phyloP scores from a whole-genome alignment of 169 alveolate genomes.

The Plasmodium berghei region DNA sequence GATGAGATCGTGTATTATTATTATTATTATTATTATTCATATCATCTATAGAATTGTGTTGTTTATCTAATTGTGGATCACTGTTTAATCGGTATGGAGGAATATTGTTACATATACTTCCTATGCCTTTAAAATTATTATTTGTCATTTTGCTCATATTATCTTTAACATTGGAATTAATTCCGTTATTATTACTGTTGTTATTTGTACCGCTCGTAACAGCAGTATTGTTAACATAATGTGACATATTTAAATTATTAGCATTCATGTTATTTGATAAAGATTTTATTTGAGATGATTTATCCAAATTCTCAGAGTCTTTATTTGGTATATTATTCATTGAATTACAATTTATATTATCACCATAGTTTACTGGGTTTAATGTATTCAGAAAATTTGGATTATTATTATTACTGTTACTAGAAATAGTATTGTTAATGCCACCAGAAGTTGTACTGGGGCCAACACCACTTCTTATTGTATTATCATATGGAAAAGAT shows the following conservation, averaged over 20 bases:
- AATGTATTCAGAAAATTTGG: slow-evolving; percentile 1
- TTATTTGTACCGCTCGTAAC: not conserved
- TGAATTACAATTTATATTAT: slow-evolving; percentile 10
- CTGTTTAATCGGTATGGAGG: slow-evolving; percentile 5
- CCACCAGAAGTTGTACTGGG: not conserved
- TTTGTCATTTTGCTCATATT: slow-evolving; percentile 1
- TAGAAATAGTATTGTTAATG: not conserved
- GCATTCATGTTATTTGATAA: slow-evolving; percentile 11
- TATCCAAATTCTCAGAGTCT: slow-evolving; percentile 8
- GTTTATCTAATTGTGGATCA: too few relatives aligned
- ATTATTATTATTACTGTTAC: slow-evolving; percentile 2
- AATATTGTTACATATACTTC: slow-evolving; percentile 1
- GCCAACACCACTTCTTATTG: not conserved
- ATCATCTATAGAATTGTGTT: slow-evolving; percentile 17
- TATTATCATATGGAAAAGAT: not conserved
- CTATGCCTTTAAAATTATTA: slow-evolving; percentile 20
- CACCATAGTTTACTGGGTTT: slow-evolving; percentile 24
- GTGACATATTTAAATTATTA: not conserved
- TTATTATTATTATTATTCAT: slow-evolving; percentile 8
- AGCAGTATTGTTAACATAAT: slow-evolving; percentile 2
- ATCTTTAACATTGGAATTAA: slow-evolving; percentile 6
- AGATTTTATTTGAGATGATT: slow-evolving; percentile 18
- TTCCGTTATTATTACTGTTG: slow-evolving; percentile 19
- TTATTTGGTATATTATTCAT: slow-evolving; percentile 1
- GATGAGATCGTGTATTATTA: slow-evolving; percentile 35